phyloP scores from a whole-genome alignment of 2,329 filamentous ascomycete genomes.

The Trichocomaceae sp. region DNA sequence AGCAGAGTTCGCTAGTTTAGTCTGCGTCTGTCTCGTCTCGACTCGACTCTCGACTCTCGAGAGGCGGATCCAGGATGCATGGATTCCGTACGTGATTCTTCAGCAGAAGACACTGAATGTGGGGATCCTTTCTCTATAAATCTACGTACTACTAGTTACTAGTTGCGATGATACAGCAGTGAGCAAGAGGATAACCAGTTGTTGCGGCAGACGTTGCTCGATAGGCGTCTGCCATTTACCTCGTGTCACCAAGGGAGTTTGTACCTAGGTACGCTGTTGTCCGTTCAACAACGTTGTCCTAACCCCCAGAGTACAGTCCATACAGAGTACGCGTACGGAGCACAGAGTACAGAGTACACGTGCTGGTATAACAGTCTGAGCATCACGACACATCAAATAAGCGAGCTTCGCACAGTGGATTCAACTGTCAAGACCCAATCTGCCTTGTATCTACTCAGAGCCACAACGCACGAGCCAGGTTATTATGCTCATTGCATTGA shows the following conservation, averaged over 20 bases:
- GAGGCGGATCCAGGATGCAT: no score
- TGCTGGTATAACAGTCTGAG: neutral
- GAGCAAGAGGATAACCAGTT: no score
- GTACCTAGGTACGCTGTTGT: neutral
- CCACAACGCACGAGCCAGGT: neutral
- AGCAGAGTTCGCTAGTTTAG: neutral
- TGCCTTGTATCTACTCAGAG: neutral
- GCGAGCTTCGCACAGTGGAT: neutral
- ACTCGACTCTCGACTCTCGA: no score
- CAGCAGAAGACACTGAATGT: neutral
- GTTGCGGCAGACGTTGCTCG: neutral
- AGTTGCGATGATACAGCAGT: neutral
- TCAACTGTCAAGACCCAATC: neutral
- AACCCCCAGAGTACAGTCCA: neutral
- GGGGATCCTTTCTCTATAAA: neutral
- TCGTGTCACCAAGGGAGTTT: neutral
- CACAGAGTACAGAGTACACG: neutral
- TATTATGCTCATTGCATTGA: neutral
- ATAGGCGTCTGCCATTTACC: neutral
- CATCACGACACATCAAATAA: neutral
- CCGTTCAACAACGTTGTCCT: neutral
- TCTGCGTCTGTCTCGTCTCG: no score
- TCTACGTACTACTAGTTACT: no score
- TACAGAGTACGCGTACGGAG: no score
- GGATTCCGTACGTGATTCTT: neutral